Evolutionary conservation across 768 basidiomycete species (phyloP), one percentile per base, ranked within the genome.

Genomic region (Mycena alexandri): DNA sequence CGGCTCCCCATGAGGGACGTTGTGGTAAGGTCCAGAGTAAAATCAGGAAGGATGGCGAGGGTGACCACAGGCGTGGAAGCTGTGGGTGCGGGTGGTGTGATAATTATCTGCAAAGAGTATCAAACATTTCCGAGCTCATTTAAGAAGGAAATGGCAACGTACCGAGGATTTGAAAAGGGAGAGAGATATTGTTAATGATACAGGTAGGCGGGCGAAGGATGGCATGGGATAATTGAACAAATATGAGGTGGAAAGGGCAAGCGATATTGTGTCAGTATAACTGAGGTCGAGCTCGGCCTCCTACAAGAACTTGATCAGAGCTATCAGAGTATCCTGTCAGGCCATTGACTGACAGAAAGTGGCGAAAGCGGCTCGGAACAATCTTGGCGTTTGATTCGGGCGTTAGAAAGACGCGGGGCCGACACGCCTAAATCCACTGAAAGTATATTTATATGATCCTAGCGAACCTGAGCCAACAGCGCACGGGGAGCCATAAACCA

Each of bases 1-100:
- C 97, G 90, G 71, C 94, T 96, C 21, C 98, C 98, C 83, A 99
- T 90, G 5, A 98, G 86, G 29, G 96, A 98, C 9, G 90, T 94
- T 13, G 94, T 96, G 55, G 91, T 89, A 47, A 99, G 84, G 72
- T 93, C 89, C 21, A 99, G 89, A 17, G 89, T 89, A 74, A 99
- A 98, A 73, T 94, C 90, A 2, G 95, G 92, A 25, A 93, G 88
- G 22, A 99, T 86, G 34, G 88, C 89, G 41, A 97, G 75, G 1
- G 89, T 88, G 63, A 97, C 70, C 68, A 85, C 83, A 57, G 94
- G 87, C 71, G 90, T 74, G 63, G 84, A 54, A 53, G 86, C 82
- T 74, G 84, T 70, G 46, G 86, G 77, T 52, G 82, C 77, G 24
- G 94, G 93, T 2, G 92, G 89, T 17, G 83, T 83, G 46, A 94